Percentiles rank a stretch among this genome's conserved stretches.
Conservation (phyloP, 2,329 filamentous ascomycete genomes). For the Bimuria novae-zelandiae region DNA sequence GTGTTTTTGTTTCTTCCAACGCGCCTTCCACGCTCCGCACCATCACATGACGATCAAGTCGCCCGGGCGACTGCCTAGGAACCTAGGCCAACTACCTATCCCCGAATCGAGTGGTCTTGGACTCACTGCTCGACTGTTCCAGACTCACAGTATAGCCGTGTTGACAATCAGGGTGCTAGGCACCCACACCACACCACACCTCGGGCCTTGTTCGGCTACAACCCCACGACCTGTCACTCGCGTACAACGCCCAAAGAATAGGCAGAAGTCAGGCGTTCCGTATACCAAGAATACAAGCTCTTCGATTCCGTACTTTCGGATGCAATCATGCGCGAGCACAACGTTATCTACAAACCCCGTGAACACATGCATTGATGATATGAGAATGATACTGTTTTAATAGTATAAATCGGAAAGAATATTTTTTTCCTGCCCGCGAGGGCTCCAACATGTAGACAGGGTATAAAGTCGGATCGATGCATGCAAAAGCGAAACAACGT, state of each 20-base stretch:
- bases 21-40: too few relatives aligned
- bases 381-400: background rate
- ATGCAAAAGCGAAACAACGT: background rate
- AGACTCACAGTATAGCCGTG: background rate
- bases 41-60: too few relatives aligned
- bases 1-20: too few relatives aligned
- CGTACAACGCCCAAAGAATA: background rate
- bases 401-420: background rate
- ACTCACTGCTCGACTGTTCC: background rate
- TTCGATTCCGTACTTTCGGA: background rate
- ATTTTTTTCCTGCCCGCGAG: background rate
- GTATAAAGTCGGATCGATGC: background rate
- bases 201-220: background rate
- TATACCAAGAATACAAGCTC: background rate
- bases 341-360: too few relatives aligned
- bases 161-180: constrained; percentile 1
- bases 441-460: constrained; percentile 1
- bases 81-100: too few relatives aligned
- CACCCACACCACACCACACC: background rate
- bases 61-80: too few relatives aligned
- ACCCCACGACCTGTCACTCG: background rate
- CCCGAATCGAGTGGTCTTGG: background rate
- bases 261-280: background rate
- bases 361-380: background rate
- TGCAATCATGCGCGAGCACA: background rate